phyloP scores from a whole-genome alignment of 2,329 filamentous ascomycete species.

The Talaromyces pinophilus region DNA sequence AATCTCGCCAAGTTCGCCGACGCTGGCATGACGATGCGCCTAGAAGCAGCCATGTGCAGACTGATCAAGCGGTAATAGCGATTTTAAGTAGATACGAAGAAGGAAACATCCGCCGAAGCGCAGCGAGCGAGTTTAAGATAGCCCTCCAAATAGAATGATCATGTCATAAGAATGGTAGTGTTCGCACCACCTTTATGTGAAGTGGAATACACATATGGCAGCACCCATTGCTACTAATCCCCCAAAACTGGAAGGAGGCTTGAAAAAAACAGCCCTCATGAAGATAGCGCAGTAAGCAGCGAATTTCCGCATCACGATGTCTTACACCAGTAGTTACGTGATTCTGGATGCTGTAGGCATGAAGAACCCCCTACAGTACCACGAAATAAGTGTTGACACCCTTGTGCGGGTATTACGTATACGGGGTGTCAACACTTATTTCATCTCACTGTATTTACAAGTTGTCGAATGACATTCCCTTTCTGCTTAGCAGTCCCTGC shows the following conservation, averaged over 20 bases:
- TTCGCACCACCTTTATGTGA: not conserved
- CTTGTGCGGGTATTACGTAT: too few species aligned
- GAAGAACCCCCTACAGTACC: not conserved
- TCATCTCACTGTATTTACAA: not conserved
- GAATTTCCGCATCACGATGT: not conserved
- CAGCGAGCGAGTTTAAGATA: not conserved
- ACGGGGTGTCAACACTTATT: too few species aligned
- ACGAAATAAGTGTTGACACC: too few species aligned
- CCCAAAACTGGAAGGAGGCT: not conserved
- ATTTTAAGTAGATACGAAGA: not conserved
- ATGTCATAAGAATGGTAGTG: not conserved
- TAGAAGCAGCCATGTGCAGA: not conserved
- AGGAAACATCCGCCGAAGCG: constrained; percentile 1
- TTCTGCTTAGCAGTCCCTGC: not conserved
- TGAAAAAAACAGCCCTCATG: not conserved
- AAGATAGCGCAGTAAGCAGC: not conserved
- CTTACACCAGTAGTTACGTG: not conserved
- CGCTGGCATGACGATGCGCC: not conserved
- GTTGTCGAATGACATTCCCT: not conserved
- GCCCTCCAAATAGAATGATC: not conserved
- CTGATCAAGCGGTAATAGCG: not conserved
- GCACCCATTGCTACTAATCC: not conserved
- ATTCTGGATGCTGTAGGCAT: not conserved
- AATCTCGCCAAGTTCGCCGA: not conserved
- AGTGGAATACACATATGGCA: not conserved